phyloP scores from a whole-genome alignment of 2,329 filamentous ascomycete species.

The Botrytis byssoidea region DNA sequence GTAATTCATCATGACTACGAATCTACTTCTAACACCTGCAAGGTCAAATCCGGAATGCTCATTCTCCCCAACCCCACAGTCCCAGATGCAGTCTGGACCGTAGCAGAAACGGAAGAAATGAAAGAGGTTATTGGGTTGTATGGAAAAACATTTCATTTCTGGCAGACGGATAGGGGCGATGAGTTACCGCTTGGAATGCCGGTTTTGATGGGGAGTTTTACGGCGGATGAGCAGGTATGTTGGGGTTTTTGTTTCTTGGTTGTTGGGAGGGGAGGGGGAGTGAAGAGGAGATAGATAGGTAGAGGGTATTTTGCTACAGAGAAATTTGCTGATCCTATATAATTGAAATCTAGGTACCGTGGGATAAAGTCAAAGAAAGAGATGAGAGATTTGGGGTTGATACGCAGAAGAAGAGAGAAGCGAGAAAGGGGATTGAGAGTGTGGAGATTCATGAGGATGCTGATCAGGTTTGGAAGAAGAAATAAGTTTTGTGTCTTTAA shows the following conservation, averaged over 20 bases:
- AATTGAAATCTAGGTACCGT: slow-evolving; percentile 34
- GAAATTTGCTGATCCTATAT: background rate
- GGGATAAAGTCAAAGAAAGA: slow-evolving; percentile 45
- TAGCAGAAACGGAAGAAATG: slow-evolving; percentile 78
- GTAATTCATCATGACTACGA: background rate
- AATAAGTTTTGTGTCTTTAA: background rate
- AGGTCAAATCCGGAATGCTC: slow-evolving; percentile 59
- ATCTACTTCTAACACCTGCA: background rate
- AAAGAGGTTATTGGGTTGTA: slow-evolving; percentile 71
- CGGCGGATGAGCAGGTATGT: slow-evolving; percentile 10
- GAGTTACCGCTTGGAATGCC: slow-evolving; percentile 17
- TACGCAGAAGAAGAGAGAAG: slow-evolving; percentile 50
- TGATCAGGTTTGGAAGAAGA: slow-evolving; percentile 20
- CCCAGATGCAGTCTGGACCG: slow-evolving; percentile 66
- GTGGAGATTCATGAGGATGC: slow-evolving; percentile 45
- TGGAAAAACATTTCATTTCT: slow-evolving; percentile 82
- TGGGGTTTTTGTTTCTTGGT: background rate
- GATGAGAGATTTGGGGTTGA: slow-evolving; percentile 54
- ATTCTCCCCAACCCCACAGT: slow-evolving; percentile 62
- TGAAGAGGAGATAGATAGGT: background rate
- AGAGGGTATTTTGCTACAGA: background rate
- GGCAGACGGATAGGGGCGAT: slow-evolving; percentile 73
- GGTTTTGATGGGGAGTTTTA: slow-evolving; percentile 23
- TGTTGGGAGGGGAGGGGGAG: background rate
- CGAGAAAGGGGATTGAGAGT: slow-evolving; percentile 56